A percentile compares a stretch with the other conserved stretches of the same genome.
Conservation (phyloP, 2,329 filamentous ascomycete genomes). For the Aureobasidium leucospermi region DNA sequence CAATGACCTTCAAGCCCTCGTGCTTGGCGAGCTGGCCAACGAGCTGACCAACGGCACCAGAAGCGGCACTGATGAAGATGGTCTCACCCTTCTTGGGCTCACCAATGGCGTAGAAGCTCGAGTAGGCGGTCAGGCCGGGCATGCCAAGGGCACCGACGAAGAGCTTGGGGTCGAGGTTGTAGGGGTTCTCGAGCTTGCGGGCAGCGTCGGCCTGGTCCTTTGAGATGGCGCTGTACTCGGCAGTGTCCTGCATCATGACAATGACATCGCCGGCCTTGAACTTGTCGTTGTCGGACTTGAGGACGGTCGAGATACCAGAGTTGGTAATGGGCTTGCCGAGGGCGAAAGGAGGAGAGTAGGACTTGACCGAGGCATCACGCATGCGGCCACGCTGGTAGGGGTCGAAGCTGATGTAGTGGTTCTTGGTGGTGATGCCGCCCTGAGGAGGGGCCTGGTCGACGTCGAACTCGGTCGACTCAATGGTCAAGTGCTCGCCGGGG, state of each 20-base stretch:
- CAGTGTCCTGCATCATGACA: constrained; percentile 30
- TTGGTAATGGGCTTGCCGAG: constrained; percentile 59
- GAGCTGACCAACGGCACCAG: constrained; percentile 73
- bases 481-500: constrained; percentile 59
- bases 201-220: constrained; percentile 39
- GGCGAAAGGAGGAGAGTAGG: constrained; percentile 58
- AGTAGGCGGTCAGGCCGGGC: constrained; percentile 70
- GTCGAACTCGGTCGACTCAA: constrained; percentile 65
- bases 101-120: constrained; percentile 66
- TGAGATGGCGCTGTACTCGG: constrained; percentile 57
- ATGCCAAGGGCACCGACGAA: constrained; percentile 74
- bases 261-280: constrained; percentile 64
- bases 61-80: constrained; percentile 73
- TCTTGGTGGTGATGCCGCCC: constrained; percentile 62
- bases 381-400: constrained; percentile 79
- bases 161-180: constrained; percentile 56
- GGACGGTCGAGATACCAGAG: constrained; percentile 56
- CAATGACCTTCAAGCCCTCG: constrained; percentile 71
- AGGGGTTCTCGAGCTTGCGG: constrained; percentile 59
- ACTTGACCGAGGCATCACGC: constrained; percentile 57
- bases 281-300: constrained; percentile 58
- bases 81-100: constrained; percentile 70
- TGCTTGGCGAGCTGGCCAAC: constrained; percentile 80
- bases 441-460: constrained; percentile 50
- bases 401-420: constrained; percentile 70